A percentile compares a stretch with the other conserved stretches of the same genome.
Conservation (phyloP, 2,329 filamentous ascomycete genomes). For the Alternaria postmessia region DNA sequence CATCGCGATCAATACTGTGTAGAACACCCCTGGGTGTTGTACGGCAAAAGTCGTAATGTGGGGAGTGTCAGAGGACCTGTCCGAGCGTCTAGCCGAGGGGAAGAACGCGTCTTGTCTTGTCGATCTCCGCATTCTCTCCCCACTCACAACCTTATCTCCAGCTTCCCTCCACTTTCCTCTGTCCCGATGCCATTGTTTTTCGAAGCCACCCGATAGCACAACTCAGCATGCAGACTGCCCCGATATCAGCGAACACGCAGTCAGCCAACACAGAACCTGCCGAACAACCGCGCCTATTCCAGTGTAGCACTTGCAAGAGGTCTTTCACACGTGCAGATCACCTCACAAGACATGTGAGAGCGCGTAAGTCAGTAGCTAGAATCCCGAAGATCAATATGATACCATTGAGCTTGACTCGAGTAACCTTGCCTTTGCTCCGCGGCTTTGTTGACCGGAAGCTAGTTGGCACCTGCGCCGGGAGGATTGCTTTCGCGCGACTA, state of each 20-base stretch:
- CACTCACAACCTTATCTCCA: conserved; percentile 25
- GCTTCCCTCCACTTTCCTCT: conserved; percentile 36
- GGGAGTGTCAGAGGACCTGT: conserved; percentile 6
- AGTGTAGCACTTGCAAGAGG: conserved; percentile 62
- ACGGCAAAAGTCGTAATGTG: conserved; percentile 24
- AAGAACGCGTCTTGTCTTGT: conserved; percentile 1
- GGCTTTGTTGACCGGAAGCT: background rate
- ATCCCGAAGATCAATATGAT: background rate
- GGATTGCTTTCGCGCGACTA: background rate
- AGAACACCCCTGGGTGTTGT: background rate
- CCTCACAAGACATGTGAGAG: conserved; percentile 62
- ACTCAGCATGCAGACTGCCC: conserved; percentile 29
- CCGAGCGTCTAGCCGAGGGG: background rate
- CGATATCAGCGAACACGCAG: conserved; percentile 14
- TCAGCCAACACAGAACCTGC: conserved; percentile 23
- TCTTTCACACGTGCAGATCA: conserved; percentile 63
- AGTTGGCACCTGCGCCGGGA: background rate
- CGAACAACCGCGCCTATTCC: conserved; percentile 49
- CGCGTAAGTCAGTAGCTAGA: conserved; percentile 47
- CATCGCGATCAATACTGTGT: background rate
- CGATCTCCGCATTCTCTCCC: conserved; percentile 21
- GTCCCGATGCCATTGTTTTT: conserved; percentile 24
- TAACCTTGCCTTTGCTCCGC: background rate
- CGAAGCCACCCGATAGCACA: conserved; percentile 13
- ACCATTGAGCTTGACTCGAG: background rate